Evolutionary conservation across 75 land plant species (phyloP), one percentile per base, ranked within the genome.

Genomic region (Larix kaempferi): DNA sequence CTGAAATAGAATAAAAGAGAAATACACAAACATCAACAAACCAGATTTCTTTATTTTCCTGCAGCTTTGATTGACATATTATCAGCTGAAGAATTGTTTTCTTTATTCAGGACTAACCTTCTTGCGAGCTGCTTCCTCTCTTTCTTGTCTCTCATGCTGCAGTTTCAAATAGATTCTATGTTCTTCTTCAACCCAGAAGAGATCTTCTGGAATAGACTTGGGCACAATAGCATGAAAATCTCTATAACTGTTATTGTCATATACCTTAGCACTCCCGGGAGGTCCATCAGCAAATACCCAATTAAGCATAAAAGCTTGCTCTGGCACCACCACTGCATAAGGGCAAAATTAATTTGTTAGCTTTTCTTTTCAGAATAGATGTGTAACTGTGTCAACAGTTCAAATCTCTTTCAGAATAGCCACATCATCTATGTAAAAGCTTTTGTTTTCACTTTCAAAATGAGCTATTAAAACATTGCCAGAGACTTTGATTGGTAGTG

Each of bases 211-310:
- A 26, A 89, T 74, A 49, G 74, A 19, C 61, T 81, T 73, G 21
- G 88, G 86, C 15, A 93, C 91, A 76, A 85, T 57, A 13, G 90
- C 91, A 83, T 95, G 98, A 76, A 95, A 95, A 82, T 95, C 98
- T 80, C 88, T 89, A 64, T 61, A 83, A 27, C 75, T 35, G 75
- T 95, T 93, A 81, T 95, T 95, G 71, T 95, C 98, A 86, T 95
- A 95, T 27, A 86, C 65, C 22, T 10, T 81, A 14, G 98, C 98
- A 55, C 49, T 77, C 56, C 78, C 79, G 7, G 96, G 91, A 56
- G 98, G 91, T 25, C 98, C 98, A 88, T 95, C 93, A 75, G 98
- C 93, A 81, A 95, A 87, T 33, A 95, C 98, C 95, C 98, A 95
- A 78, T 95, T 88, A 78, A 95, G 83, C 3, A 95, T 86, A 79